Conservation (phyloP, 805 yeast species). For the Starmerella bombicola region DNA sequence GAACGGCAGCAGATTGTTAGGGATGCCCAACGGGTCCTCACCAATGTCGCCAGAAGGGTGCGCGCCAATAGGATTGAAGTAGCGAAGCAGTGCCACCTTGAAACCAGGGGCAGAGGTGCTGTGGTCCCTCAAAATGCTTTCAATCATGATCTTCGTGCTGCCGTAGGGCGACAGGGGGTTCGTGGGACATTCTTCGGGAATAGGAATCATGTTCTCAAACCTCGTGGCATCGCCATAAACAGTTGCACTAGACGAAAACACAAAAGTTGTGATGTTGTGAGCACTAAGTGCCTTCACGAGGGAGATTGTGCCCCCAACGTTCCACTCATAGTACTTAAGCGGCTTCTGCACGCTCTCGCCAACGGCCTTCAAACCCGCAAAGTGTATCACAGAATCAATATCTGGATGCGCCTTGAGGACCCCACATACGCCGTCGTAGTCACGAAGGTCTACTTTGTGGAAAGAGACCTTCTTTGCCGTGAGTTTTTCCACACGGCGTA, state of each 20-base stretch:
- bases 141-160: constrained; percentile 53
- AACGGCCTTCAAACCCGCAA: constrained; percentile 75
- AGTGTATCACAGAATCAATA: constrained; percentile 55
- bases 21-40: constrained; percentile 67
- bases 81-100: constrained; percentile 50
- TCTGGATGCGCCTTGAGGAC: constrained; percentile 39
- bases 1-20: constrained; percentile 63
- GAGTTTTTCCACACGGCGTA: constrained; percentile 47
- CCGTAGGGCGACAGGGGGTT: constrained; percentile 74
- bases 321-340: constrained; percentile 53
- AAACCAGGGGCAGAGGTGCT: constrained; percentile 32
- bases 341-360: constrained; percentile 65
- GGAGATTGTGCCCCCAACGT: constrained; percentile 51
- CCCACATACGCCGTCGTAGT: constrained; percentile 35
- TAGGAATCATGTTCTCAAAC: constrained; percentile 60
- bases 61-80: constrained; percentile 78
- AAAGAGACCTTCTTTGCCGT: constrained; percentile 41
- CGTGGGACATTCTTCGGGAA: constrained; percentile 64
- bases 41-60: constrained; percentile 72
- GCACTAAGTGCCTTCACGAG: constrained; percentile 43
- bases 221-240: constrained; percentile 74
- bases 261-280: constrained; percentile 40
- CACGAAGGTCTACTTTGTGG: constrained; percentile 45
- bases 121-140: constrained; percentile 46
- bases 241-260: constrained; percentile 70